Evolutionary conservation across 371 early-diverging fungal species (phyloP).

Genomic region (Mucor irregularis): DNA sequence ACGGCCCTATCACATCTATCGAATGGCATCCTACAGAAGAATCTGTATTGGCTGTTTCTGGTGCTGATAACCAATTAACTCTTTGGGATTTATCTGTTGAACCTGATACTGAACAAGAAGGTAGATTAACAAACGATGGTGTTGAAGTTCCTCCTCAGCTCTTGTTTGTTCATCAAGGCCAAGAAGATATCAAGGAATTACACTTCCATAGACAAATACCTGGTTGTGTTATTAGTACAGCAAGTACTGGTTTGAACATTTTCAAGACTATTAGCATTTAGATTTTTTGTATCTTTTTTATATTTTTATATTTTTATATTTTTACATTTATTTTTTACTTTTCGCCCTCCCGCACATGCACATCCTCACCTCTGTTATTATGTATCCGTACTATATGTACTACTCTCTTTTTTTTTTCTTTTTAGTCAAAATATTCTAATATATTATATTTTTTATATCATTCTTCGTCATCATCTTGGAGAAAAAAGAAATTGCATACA

Average conservation of each 20-base stretch:
- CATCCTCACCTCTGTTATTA: not conserved
- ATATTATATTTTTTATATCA: not conserved
- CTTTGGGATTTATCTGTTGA: constrained; percentile 97
- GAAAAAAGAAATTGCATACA: no score
- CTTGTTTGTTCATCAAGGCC: constrained; percentile 95
- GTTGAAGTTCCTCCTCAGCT: constrained; percentile 92
- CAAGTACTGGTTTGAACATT: constrained; percentile 89
- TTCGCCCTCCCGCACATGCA: constrained; percentile 2
- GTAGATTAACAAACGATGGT: constrained; percentile 59
- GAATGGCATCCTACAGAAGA: constrained; percentile 97
- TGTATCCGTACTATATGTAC: not conserved
- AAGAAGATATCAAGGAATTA: constrained; percentile 91
- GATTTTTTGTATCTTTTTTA: no score
- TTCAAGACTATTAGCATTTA: constrained; percentile 86
- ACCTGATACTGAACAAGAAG: constrained; percentile 88
- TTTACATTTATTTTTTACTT: not conserved
- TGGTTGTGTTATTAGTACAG: constrained; percentile 88
- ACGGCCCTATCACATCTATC: constrained; percentile 89
- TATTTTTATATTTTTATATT: no score
- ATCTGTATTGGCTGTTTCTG: constrained; percentile 89
- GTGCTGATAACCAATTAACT: constrained; percentile 96
- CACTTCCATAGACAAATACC: constrained; percentile 96
- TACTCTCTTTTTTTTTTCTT: not conserved
- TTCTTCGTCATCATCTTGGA: not conserved
- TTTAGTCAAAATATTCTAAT: not conserved